A percentile compares a stretch with the other conserved stretches of the same genome.
Evolutionary conservation across 1,284 basidiomycete genomes (phyloP).

Genomic region (Puccinia coronata): DNA sequence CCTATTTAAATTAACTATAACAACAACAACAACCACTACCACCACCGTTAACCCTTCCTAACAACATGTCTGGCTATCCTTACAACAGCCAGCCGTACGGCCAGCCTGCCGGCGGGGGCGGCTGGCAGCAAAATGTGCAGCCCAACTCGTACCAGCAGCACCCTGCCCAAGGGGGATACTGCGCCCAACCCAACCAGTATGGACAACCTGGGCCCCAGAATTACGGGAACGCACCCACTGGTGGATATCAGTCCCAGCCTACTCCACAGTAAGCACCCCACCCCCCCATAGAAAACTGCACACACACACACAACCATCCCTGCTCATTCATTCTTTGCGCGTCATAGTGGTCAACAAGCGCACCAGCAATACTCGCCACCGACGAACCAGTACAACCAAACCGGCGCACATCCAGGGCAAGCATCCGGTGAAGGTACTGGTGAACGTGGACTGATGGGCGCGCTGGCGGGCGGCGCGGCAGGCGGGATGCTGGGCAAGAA

Average conservation of each 20-base stretch:
- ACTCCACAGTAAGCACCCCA: conserved; percentile 6
- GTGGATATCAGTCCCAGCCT: conserved; percentile 18
- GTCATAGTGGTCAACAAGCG: neutral
- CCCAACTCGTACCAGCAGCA: neutral
- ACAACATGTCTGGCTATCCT: conserved; percentile 27
- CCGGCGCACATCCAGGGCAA: neutral
- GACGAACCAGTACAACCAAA: neutral
- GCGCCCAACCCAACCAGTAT: neutral
- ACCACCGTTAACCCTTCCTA: no score
- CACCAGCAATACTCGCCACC: neutral
- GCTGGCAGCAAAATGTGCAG: conserved; percentile 1
- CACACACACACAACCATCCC: no score
- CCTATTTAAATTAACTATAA: no score
- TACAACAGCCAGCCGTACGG: conserved; percentile 14
- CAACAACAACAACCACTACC: no score
- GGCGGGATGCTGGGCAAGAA: conserved; percentile 19
- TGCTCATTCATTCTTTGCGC: neutral
- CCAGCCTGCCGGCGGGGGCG: neutral
- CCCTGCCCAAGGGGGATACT: neutral
- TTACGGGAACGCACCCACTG: conserved; percentile 1
- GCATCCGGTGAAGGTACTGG: conserved; percentile 10
- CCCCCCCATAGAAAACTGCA: no score
- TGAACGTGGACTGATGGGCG: conserved; percentile 33
- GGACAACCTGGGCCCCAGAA: conserved; percentile 8
- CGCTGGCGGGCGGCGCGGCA: conserved; percentile 18